Evolutionary conservation across 2,329 filamentous ascomycete genomes (phyloP).

Genomic region (Aureobasidium sp.): DNA sequence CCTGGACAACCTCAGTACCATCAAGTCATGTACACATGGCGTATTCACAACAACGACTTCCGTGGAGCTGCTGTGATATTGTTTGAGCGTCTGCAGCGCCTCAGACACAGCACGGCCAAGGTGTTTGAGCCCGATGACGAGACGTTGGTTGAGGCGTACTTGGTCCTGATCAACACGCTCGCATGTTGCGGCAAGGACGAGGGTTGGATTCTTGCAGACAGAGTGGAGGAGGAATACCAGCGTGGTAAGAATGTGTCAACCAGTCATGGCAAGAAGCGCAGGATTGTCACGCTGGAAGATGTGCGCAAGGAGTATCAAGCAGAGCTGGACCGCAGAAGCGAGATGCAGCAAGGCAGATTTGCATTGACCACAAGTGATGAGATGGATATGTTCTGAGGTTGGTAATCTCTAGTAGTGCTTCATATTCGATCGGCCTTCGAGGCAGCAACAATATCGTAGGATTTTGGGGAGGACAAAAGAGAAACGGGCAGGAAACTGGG

Average conservation of each 20-base stretch:
- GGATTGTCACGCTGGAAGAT: slow-evolving; percentile 77
- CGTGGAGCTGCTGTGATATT: slow-evolving; percentile 60
- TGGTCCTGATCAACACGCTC: slow-evolving; percentile 88
- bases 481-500: background rate
- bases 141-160: slow-evolving; percentile 61
- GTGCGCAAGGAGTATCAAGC: slow-evolving; percentile 81
- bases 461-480: background rate
- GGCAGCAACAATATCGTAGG: background rate
- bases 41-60: slow-evolving; percentile 76
- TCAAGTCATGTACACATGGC: slow-evolving; percentile 85
- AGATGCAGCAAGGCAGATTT: slow-evolving; percentile 84
- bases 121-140: slow-evolving; percentile 24
- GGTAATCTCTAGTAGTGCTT: background rate
- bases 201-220: slow-evolving; percentile 64
- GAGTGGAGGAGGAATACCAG: slow-evolving; percentile 29
- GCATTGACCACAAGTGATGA: slow-evolving; percentile 50
- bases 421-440: background rate
- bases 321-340: slow-evolving; percentile 79
- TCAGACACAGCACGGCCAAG: slow-evolving; percentile 21
- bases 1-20: slow-evolving; percentile 57
- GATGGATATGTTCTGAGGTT: slow-evolving; percentile 10
- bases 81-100: slow-evolving; percentile 46
- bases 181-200: slow-evolving; percentile 76
- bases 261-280: slow-evolving; percentile 46
- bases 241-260: slow-evolving; percentile 1